Percentiles rank a stretch among this genome's conserved stretches.
Conservation (phyloP, 108 stramenopile genomes). For the Skeletonema tropicum region DNA sequence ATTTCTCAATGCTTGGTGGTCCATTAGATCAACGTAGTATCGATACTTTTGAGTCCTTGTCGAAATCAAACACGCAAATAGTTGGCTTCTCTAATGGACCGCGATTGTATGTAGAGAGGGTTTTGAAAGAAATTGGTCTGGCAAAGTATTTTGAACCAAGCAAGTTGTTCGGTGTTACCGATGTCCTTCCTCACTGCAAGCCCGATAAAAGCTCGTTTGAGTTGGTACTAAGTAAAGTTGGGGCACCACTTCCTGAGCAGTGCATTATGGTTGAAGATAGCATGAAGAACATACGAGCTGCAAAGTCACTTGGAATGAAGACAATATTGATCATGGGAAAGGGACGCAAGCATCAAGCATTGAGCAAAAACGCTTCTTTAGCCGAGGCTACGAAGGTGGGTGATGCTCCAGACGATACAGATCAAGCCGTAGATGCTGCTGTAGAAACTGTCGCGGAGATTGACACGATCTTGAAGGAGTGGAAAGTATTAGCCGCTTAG, state of each 20-base stretch:
- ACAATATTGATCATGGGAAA: conserved; percentile 70
- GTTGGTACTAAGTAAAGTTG: conserved; percentile 58
- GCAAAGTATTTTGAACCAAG: conserved; percentile 61
- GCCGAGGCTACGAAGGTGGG: conserved; percentile 61
- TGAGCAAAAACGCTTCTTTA: conserved; percentile 4
- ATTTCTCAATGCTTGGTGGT: conserved; percentile 64
- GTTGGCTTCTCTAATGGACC: conserved; percentile 86
- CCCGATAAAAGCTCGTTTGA: conserved; percentile 79
- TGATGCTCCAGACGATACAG: conserved; percentile 58
- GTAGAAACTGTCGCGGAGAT: conserved; percentile 69
- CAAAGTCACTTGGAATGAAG: conserved; percentile 77
- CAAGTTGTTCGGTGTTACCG: conserved; percentile 76
- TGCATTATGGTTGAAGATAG: conserved; percentile 88
- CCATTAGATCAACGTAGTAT: conserved; percentile 46
- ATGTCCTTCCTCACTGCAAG: conserved; percentile 85
- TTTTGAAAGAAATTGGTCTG: conserved; percentile 64
- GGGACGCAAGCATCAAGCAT: conserved; percentile 21
- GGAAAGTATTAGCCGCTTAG: conserved; percentile 35
- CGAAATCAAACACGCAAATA: conserved; percentile 9
- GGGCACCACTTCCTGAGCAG: conserved; percentile 47
- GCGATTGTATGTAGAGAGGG: conserved; percentile 60
- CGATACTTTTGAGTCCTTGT: conserved; percentile 39
- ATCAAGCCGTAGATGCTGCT: conserved; percentile 71
- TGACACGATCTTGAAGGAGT: conserved; percentile 40
- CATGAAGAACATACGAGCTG: conserved; percentile 85